Conservation (phyloP, 2,329 filamentous ascomycete species). For the Ascochyta lentis region DNA sequence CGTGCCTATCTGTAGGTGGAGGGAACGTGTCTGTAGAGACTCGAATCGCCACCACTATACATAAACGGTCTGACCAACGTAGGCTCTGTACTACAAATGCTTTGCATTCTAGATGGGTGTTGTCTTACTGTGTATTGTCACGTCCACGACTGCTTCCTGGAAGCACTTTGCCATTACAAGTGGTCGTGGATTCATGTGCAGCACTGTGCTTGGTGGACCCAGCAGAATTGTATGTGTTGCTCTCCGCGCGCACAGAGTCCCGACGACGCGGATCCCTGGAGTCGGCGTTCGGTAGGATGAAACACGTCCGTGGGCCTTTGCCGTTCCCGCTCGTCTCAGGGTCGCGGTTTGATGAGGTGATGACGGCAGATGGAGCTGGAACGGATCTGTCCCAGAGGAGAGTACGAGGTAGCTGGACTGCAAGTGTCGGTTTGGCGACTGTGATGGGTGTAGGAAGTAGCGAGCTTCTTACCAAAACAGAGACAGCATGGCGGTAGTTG, state of each 20-base stretch:
- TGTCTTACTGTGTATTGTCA: neutral
- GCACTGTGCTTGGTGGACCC: neutral
- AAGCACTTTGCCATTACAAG: no score
- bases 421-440: neutral
- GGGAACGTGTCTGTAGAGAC: neutral
- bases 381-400: conserved; percentile 4
- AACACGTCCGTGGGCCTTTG: conserved; percentile 26
- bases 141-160: neutral
- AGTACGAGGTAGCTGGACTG: neutral
- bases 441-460: neutral
- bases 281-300: conserved; percentile 29
- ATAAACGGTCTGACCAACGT: neutral
- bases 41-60: neutral
- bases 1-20: neutral
- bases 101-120: neutral
- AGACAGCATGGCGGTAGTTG: neutral
- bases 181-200: neutral
- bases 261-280: conserved; percentile 18
- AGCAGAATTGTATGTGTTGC: neutral
- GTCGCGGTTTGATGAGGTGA: conserved; percentile 16
- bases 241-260: conserved; percentile 18
- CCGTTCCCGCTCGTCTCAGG: conserved; percentile 32
- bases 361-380: conserved; percentile 1
- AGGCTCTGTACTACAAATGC: neutral
- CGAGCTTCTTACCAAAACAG: neutral